phyloP scores from a whole-genome alignment of 1,284 basidiomycete species.

The Paramarasmius palmivorus region DNA sequence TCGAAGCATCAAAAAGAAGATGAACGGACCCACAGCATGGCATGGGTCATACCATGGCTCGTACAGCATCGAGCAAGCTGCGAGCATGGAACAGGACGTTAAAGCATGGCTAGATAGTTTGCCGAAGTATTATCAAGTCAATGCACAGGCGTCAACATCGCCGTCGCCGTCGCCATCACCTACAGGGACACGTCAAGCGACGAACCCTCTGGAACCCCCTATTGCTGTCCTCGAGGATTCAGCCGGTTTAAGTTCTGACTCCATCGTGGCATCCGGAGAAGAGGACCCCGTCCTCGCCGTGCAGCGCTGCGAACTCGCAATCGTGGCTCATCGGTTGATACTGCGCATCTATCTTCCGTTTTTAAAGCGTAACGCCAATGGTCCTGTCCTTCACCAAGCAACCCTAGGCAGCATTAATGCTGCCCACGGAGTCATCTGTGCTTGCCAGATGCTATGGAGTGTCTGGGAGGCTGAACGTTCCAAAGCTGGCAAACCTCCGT shows the following conservation, averaged over 20 bases:
- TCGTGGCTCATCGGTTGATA: slow-evolving; percentile 58
- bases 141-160: background rate
- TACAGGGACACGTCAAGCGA: background rate
- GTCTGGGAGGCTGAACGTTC: slow-evolving; percentile 30
- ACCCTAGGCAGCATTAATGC: slow-evolving; percentile 58
- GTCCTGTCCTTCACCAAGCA: slow-evolving; percentile 42
- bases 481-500: slow-evolving; percentile 3
- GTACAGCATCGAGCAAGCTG: slow-evolving; percentile 61
- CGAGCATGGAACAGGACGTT: slow-evolving; percentile 55
- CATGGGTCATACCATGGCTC: slow-evolving; percentile 17
- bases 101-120: slow-evolving; percentile 53
- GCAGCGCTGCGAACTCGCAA: slow-evolving; percentile 58
- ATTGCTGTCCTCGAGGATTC: no score
- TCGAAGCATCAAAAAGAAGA: slow-evolving; percentile 33
- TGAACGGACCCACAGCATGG: slow-evolving; percentile 14
- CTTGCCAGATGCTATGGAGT: slow-evolving; percentile 42
- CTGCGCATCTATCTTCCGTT: slow-evolving; percentile 71
- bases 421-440: slow-evolving; percentile 57
- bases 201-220: slow-evolving; percentile 22
- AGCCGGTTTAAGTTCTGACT: no score
- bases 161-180: no score
- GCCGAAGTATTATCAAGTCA: slow-evolving; percentile 32
- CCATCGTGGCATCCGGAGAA: slow-evolving; percentile 16
- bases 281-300: slow-evolving; percentile 34
- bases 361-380: slow-evolving; percentile 36